Evolutionary conservation across 2,329 filamentous ascomycete species (phyloP).

Genomic region (Venturia aucupariae): DNA sequence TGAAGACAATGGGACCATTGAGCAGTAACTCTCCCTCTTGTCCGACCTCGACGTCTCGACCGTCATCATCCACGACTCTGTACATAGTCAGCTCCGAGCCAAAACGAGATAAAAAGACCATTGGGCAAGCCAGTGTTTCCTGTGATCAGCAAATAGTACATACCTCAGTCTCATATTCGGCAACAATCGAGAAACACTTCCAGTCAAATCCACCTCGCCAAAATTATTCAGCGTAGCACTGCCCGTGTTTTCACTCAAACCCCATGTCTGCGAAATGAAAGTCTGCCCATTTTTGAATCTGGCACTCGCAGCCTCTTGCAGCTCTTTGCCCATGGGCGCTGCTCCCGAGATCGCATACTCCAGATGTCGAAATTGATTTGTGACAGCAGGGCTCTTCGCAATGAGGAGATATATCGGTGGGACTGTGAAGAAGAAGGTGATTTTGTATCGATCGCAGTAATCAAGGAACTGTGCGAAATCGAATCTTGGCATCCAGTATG

Average conservation of each 20-base stretch:
- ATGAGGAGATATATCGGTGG: constrained; percentile 53
- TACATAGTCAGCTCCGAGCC: constrained; percentile 17
- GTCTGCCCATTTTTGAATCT: constrained; percentile 38
- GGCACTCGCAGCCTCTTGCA: constrained; percentile 42
- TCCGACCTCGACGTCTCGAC: constrained; percentile 25
- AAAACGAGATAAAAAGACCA: not conserved
- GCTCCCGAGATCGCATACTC: constrained; percentile 43
- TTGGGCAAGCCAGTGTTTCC: no score
- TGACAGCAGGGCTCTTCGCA: constrained; percentile 47
- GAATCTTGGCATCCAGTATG: constrained; percentile 57
- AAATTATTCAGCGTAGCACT: constrained; percentile 38
- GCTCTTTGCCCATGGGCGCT: constrained; percentile 46
- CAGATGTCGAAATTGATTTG: constrained; percentile 45
- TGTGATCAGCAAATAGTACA: not conserved
- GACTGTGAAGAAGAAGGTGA: constrained; percentile 50
- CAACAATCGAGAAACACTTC: constrained; percentile 37
- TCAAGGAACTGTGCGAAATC: constrained; percentile 47
- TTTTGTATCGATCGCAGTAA: constrained; percentile 40
- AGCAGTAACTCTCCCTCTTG: constrained; percentile 27
- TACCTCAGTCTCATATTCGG: constrained; percentile 23
- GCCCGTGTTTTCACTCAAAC: constrained; percentile 47
- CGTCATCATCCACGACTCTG: constrained; percentile 28
- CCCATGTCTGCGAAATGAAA: constrained; percentile 46
- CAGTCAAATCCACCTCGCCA: constrained; percentile 34
- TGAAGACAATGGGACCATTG: constrained; percentile 28